These are phyloP conservation scores for Clonostachys solani DNA, from an alignment of 2,329 filamentous ascomycete genomes.

Conservation along the genomic window DNA sequence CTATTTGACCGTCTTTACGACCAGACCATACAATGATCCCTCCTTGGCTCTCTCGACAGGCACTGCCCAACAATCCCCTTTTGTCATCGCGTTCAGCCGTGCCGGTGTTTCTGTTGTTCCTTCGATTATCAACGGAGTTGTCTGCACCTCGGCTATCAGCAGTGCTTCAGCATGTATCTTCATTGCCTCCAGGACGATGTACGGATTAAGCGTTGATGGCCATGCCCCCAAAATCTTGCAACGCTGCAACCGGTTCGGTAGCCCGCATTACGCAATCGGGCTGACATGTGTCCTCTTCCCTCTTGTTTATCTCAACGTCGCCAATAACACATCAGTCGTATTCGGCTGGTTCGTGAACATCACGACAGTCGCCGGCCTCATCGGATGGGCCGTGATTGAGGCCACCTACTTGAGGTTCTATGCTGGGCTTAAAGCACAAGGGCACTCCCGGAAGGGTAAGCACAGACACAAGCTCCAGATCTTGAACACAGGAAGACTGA, in stretches of 20 bases:
- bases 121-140: slow-evolving; percentile 66
- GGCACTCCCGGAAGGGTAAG: too few relatives aligned
- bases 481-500: too few relatives aligned
- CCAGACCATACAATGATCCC: slow-evolving; percentile 59
- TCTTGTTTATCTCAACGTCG: slow-evolving; percentile 65
- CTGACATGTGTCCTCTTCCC: slow-evolving; percentile 56
- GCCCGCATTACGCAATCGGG: slow-evolving; percentile 61
- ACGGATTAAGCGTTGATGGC: slow-evolving; percentile 67
- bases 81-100: slow-evolving; percentile 69
- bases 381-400: slow-evolving; percentile 66
- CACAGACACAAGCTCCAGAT: too few relatives aligned
- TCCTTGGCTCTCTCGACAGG: slow-evolving; percentile 56
- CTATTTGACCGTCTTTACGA: slow-evolving; percentile 39
- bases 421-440: too few relatives aligned
- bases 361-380: slow-evolving; percentile 60
- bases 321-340: slow-evolving; percentile 48
- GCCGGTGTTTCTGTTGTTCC: slow-evolving; percentile 60
- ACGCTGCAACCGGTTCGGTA: slow-evolving; percentile 67
- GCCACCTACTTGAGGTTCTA: slow-evolving; percentile 43
- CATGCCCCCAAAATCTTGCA: slow-evolving; percentile 70
- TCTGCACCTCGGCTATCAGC: slow-evolving; percentile 53
- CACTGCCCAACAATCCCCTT: slow-evolving; percentile 54
- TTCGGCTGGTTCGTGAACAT: slow-evolving; percentile 66
- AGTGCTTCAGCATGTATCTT: slow-evolving; percentile 58
- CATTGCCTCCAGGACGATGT: slow-evolving; percentile 68